phyloP scores from a whole-genome alignment of 73 alveolate genomes.

The Durusdinium trenchii region DNA sequence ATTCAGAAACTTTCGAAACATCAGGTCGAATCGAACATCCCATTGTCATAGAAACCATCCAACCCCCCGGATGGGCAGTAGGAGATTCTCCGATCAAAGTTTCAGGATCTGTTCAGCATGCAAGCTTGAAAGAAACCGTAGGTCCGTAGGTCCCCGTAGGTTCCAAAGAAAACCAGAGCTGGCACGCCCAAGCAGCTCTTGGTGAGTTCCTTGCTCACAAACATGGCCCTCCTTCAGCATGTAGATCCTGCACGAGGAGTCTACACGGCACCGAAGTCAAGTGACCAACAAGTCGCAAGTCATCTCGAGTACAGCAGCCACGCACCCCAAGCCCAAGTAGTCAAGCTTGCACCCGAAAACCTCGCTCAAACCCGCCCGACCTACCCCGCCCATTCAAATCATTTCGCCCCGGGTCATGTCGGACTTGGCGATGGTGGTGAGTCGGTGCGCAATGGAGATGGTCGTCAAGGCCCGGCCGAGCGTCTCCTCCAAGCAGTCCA shows the following conservation, averaged over 20 bases:
- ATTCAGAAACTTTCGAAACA: too few species aligned
- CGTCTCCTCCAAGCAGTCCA: conserved; percentile 66
- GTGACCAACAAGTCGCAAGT: neutral
- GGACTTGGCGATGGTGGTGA: conserved; percentile 97
- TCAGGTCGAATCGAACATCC: too few species aligned
- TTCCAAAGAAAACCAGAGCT: too few species aligned
- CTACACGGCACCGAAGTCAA: neutral
- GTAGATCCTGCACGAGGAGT: conserved; percentile 37
- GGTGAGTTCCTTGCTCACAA: conserved; percentile 57
- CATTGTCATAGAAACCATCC: too few species aligned
- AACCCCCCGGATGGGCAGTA: too few species aligned
- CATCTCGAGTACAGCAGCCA: neutral
- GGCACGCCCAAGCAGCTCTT: too few species aligned
- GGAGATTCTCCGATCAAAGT: too few species aligned
- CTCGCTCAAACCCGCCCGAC: neutral
- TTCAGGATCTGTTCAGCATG: too few species aligned
- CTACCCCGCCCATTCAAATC: too few species aligned
- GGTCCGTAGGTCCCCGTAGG: too few species aligned
- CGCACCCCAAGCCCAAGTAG: neutral
- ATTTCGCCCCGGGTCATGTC: conserved; percentile 86
- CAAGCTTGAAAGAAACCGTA: too few species aligned
- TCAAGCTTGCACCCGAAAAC: neutral
- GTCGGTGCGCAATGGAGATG: conserved; percentile 88
- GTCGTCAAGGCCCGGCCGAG: conserved; percentile 58
- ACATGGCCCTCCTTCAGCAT: conserved; percentile 52